Evolutionary conservation across 306 rosid species (phyloP), one percentile per base, ranked within the genome.

Genomic region (Cyclanthera cordifolia): DNA sequence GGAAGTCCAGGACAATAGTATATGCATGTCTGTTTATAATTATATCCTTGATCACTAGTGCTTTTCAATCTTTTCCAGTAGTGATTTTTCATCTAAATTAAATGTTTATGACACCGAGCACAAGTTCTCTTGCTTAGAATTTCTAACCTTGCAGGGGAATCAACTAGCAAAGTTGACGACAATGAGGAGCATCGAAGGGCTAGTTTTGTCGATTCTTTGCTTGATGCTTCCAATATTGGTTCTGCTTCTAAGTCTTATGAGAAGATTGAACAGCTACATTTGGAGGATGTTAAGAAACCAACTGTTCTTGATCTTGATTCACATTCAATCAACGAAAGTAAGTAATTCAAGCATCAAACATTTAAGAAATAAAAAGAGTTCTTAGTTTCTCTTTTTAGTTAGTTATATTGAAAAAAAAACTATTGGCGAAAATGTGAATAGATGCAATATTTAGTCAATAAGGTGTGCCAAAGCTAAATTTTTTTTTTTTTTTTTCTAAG

Each of bases 141-240:
- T 66, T 71, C 46, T 66, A 71, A 66, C 55, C 74, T 76, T 85
- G 14, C 88, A 90, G 95, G 97, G 75, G 89, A 88, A 67, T 83
- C 84, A 39, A 80, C 81, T 61, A 65, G 73, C 24, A 83, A 77
- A 21, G 72, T 87, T 46, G 96, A 89, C 76, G 93, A 92, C 66
- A 79, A 74, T 70, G 89, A 78, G 82, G 85, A 87, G 74, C 93
- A 81, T 73, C 87, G 90, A 53, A 82, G 95, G 80, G 81, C 93
- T 71, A 77, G 83, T 72, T 92, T 92, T 73, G 95, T 92, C 79
- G 88, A 85, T 78, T 89, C 95, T 7, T 78, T 92, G 72, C 81
- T 92, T 67, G 81, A 75, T 55, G 84, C 76, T n/a, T 79, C 76
- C 75, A 78, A 73, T 61, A 77, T 86, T 77, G 69, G 78, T 53